phyloP scores from a whole-genome alignment of 225 moss, liverwort and hornwort species.

The Antitrichia curtipendula region DNA sequence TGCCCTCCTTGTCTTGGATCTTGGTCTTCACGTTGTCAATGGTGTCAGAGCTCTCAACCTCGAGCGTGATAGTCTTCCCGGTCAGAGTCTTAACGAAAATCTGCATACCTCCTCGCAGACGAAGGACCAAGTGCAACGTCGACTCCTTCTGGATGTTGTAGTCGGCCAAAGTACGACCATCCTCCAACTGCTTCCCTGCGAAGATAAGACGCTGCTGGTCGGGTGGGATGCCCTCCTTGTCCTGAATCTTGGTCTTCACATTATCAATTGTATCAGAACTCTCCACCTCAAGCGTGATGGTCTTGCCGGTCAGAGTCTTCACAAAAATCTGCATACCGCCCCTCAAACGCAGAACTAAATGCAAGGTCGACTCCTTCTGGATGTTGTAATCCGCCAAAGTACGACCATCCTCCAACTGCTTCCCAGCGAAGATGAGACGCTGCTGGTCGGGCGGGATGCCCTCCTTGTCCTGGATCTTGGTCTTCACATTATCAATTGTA shows the following conservation, averaged over 20 bases:
- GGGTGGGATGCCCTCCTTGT: background rate
- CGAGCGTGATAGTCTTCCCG: background rate
- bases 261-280: background rate
- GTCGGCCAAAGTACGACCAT: background rate
- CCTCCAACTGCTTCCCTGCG: background rate
- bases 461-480: background rate
- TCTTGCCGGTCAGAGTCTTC: background rate
- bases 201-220: constrained; percentile 1
- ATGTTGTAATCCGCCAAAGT: background rate
- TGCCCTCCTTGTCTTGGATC: background rate
- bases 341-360: background rate
- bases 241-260: background rate
- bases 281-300: background rate
- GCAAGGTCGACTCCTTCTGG: background rate
- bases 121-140: background rate
- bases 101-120: background rate
- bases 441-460: background rate
- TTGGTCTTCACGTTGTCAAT: constrained; percentile 1
- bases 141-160: constrained; percentile 13
- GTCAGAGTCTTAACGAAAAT: background rate
- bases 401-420: background rate
- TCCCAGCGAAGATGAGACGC: background rate
- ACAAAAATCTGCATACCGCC: background rate
- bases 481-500: background rate
- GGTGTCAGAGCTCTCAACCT: background rate